Evolutionary conservation across 1,284 basidiomycete species (phyloP), one percentile per base, ranked within the genome.

Genomic region (Malassezia psittaci): DNA sequence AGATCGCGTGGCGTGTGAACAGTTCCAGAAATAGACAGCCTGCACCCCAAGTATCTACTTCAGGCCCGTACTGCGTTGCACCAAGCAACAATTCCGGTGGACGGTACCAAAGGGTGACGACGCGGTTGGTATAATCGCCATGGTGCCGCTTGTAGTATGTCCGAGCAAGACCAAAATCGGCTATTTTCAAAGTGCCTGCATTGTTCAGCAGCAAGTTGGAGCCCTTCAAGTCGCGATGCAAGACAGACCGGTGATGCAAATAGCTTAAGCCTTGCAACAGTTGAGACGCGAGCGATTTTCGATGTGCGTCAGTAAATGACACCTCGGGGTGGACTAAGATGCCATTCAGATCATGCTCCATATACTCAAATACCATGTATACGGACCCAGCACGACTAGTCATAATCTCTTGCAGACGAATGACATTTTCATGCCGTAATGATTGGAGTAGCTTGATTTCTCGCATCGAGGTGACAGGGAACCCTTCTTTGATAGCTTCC

Each of bases 31-130:
- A 96, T 69, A 99, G 98, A 75, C 93, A 98, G 24, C 94, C 94
- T 11, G 93, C 94, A 72, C 90, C 94, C 94, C 94, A 99, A 84
- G 94, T 94, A 72, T 99, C 94, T n/a, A 99, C 93, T 69, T 96
- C 94, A 2, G 89, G 85, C 1, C 91, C 93, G 76, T 99, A 99
- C 18, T 90, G 83, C 1, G 94, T 98, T 45, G 90, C 90, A 15
- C 94, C 96, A 63, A 98, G 85, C 38, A 99, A 77, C 45, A 99
- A 79, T 75, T 99, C 96, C 3, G 93, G 94, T 5, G 90, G 88
- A 43, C 94, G 83, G 77, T 99, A 99, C 96, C 96, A 99, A 43
- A 96, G 81, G 12, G 94, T 99, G 64, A 99, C 96, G 41, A 99
- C 94, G 33, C 94, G 83, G 76, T 99, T 98, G 33, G 94, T 99